phyloP scores from a whole-genome alignment of 495 filamentous ascomycete genomes.

The Lasiosphaeria miniovina region DNA sequence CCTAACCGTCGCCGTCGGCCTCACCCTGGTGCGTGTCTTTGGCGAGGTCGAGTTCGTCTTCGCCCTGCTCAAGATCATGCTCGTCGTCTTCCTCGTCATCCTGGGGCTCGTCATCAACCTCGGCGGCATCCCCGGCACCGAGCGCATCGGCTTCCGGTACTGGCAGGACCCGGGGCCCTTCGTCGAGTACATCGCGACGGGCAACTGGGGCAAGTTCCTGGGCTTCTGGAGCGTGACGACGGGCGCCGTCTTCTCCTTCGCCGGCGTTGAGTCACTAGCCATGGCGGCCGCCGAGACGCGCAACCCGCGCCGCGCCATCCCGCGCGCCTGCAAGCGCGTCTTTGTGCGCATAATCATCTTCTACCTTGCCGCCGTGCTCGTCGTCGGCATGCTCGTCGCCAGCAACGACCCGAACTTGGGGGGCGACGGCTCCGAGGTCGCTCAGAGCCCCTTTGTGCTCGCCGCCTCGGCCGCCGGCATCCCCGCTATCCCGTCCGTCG shows the following conservation, averaged over 20 bases:
- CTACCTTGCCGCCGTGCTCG: constrained; percentile 66
- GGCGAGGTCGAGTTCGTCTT: constrained; percentile 62
- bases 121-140: constrained; percentile 57
- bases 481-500: constrained; percentile 57
- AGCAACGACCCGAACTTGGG: constrained; percentile 52
- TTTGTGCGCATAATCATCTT: constrained; percentile 71
- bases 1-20: constrained; percentile 50
- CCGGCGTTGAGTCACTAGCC: constrained; percentile 55
- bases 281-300: constrained; percentile 73
- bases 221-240: constrained; percentile 60
- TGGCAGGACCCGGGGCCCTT: constrained; percentile 72
- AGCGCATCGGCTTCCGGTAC: constrained; percentile 60
- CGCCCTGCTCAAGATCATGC: constrained; percentile 59
- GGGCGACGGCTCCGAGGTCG: constrained; percentile 43
- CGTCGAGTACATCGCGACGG: constrained; percentile 53
- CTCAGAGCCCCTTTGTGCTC: constrained; percentile 71
- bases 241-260: constrained; percentile 58
- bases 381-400: constrained; percentile 70
- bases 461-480: constrained; percentile 66
- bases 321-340: constrained; percentile 64
- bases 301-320: constrained; percentile 69
- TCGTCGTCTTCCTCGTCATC: constrained; percentile 63
- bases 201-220: constrained; percentile 52
- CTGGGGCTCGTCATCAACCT: constrained; percentile 65
- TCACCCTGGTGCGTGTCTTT: constrained; percentile 56